These are phyloP conservation scores for Debaryomyces nepalensis DNA, from an alignment of 1,139 yeast species.

Conservation along the genomic window DNA sequence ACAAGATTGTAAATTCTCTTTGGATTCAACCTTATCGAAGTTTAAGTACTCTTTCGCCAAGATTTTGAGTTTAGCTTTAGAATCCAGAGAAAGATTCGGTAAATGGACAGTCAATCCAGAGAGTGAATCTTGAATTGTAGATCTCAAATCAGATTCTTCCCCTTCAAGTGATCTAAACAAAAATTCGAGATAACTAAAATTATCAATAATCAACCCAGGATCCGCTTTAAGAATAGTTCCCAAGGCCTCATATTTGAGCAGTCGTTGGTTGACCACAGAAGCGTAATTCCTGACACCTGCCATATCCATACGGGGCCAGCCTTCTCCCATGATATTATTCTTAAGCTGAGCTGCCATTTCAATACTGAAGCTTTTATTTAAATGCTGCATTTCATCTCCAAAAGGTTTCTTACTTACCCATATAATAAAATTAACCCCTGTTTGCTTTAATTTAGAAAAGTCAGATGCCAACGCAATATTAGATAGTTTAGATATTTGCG, in stretches of 20 bases:
- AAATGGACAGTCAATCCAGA: slow-evolving; percentile 61
- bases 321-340: slow-evolving; percentile 55
- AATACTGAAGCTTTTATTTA: slow-evolving; percentile 32
- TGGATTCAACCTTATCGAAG: slow-evolving; percentile 22
- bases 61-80: slow-evolving; percentile 49
- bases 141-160: slow-evolving; percentile 64
- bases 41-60: slow-evolving; percentile 46
- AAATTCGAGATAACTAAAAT: slow-evolving; percentile 62
- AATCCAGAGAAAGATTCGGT: slow-evolving; percentile 38
- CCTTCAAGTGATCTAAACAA: slow-evolving; percentile 72
- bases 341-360: slow-evolving; percentile 56
- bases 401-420: slow-evolving; percentile 43
- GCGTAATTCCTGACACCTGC: slow-evolving; percentile 32
- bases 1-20: slow-evolving; percentile 40
- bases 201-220: slow-evolving; percentile 46
- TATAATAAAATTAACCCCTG: slow-evolving; percentile 64
- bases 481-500: slow-evolving; percentile 46
- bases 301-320: slow-evolving; percentile 58
- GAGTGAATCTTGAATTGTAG: slow-evolving; percentile 75
- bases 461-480: slow-evolving; percentile 63
- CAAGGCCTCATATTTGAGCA: slow-evolving; percentile 75
- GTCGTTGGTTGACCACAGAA: slow-evolving; percentile 49
- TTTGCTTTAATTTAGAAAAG: slow-evolving; percentile 48
- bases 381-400: slow-evolving; percentile 22
- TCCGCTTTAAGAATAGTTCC: slow-evolving; percentile 65